phyloP scores from a whole-genome alignment of 495 filamentous ascomycete species.

The Xanthoparmelia taractica region DNA sequence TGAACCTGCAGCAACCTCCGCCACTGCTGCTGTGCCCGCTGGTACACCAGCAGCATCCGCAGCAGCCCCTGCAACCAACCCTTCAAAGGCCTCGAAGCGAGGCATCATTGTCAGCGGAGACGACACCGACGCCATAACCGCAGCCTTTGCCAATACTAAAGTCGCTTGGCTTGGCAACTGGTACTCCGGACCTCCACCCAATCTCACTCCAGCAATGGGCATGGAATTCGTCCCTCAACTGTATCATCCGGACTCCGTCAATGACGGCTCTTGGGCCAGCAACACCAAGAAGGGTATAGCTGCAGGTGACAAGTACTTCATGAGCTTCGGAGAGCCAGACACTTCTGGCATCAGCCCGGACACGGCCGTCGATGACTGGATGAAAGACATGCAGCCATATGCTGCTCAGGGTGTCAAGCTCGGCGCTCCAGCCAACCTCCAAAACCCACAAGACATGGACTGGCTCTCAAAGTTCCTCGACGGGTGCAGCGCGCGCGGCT shows the following conservation, averaged over 20 bases:
- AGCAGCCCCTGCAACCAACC: background rate
- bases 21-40: background rate
- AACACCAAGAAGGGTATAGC: conserved; percentile 18
- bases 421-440: conserved; percentile 19
- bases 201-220: conserved; percentile 6
- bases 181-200: conserved; percentile 20
- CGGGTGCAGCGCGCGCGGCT: conserved; percentile 15
- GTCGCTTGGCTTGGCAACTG: conserved; percentile 24
- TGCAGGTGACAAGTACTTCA: conserved; percentile 18
- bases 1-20: background rate
- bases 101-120: conserved; percentile 18
- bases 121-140: conserved; percentile 1
- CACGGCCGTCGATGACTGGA: conserved; percentile 13
- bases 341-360: conserved; percentile 7
- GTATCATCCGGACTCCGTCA: conserved; percentile 17
- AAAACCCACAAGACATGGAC: conserved; percentile 8
- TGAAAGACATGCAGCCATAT: conserved; percentile 21
- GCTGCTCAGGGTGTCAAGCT: conserved; percentile 20
- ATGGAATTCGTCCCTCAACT: conserved; percentile 18
- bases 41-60: background rate
- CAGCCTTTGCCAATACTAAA: conserved; percentile 19
- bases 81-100: conserved; percentile 16
- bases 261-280: conserved; percentile 15
- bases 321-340: conserved; percentile 21
- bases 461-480: conserved; percentile 21